Base-by-base conservation (phyloP, 1,139 yeast species). In the Saccharomycopsis hybrid region DNA sequence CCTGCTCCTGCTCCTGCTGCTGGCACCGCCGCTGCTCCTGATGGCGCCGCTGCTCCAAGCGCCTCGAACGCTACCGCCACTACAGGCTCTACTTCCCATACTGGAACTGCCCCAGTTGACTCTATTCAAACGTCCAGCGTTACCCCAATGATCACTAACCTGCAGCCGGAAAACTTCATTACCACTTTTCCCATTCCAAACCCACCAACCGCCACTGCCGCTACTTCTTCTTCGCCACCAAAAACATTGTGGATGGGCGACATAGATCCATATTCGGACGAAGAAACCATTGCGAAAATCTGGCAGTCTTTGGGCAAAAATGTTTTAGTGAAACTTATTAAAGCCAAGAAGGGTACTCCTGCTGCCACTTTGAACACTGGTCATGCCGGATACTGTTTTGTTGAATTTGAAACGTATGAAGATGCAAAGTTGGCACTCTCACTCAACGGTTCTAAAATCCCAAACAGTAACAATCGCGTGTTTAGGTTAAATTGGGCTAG, bases 211-310 rank as follows among this genome's bases (percentile, higher is more conserved):
- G 71, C 73, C 31, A 72, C 76, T 1, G 64, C 69, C 5, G 62
- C 63, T 28, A 62, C 69, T 7, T 65, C 70, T 1, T 56, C 61
- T 1, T 68, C 70, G 13, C 71, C 76, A 11, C 82, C 83, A 36
- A 66, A 80, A 52, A 79, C 85, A 1, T 61, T 79, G 47, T 81
- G 87, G 87, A 84, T 84, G 92, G 92, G 92, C 25, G 92, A 83
- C 60, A 68, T 84, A 56, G 90, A 83, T 60, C 86, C 85, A 18
- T 76, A 80, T 74, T 74, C 85, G 66, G 85, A 81, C 58, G 90
- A 84, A 60, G 63, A 66, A 28, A 75, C 76, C 1, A 76, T 84
- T 43, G 72, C 71, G 43, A 74, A 73, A 54, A 72, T 84, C 44
- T 83, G 90, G 90, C 57, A 60, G 5, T 50, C 61, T 5, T 49